Conservation (phyloP, 768 basidiomycete species). For the Psilocybe cubensis region DNA sequence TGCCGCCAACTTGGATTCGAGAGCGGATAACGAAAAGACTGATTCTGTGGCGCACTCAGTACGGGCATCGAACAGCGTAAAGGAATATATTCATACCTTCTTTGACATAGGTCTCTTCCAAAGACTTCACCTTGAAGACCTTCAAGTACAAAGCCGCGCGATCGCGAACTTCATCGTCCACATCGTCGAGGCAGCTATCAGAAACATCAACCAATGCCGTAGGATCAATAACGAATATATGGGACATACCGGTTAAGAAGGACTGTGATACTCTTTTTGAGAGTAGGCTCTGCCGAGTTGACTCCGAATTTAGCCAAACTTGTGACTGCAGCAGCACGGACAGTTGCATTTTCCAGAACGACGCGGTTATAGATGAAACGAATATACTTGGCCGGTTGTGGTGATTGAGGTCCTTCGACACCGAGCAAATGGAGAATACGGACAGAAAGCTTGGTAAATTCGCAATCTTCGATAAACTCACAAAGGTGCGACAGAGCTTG, state of each 20-base stretch:
- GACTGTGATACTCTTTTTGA: slow-evolving; percentile 87
- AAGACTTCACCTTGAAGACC: slow-evolving; percentile 74
- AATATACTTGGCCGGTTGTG: slow-evolving; percentile 98
- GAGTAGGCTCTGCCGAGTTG: slow-evolving; percentile 73
- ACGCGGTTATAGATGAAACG: slow-evolving; percentile 99
- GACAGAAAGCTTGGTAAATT: slow-evolving; percentile 98
- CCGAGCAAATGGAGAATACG: slow-evolving; percentile 95
- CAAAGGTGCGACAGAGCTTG: slow-evolving; percentile 97
- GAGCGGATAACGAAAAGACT: slow-evolving; percentile 85
- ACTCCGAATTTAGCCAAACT: slow-evolving; percentile 97
- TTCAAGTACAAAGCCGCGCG: slow-evolving; percentile 94
- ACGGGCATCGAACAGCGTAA: not conserved
- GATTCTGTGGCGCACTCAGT: slow-evolving; percentile 63
- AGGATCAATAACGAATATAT: not conserved
- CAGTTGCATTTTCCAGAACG: slow-evolving; percentile 96
- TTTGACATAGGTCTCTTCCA: slow-evolving; percentile 88
- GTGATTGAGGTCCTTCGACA: slow-evolving; percentile 92
- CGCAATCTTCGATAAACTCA: slow-evolving; percentile 99
- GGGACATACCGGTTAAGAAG: slow-evolving; percentile 74
- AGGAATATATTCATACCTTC: slow-evolving; percentile 61
- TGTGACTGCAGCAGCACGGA: slow-evolving; percentile 94
- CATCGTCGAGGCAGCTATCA: slow-evolving; percentile 90
- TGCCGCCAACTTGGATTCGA: slow-evolving; percentile 91
- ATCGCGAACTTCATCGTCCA: slow-evolving; percentile 98
- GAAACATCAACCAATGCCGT: slow-evolving; percentile 6